Percentiles rank a stretch among this genome's conserved stretches.
phyloP scores from a whole-genome alignment of 192 early-diverging fungal species.

The Entomortierella beljakovae region DNA sequence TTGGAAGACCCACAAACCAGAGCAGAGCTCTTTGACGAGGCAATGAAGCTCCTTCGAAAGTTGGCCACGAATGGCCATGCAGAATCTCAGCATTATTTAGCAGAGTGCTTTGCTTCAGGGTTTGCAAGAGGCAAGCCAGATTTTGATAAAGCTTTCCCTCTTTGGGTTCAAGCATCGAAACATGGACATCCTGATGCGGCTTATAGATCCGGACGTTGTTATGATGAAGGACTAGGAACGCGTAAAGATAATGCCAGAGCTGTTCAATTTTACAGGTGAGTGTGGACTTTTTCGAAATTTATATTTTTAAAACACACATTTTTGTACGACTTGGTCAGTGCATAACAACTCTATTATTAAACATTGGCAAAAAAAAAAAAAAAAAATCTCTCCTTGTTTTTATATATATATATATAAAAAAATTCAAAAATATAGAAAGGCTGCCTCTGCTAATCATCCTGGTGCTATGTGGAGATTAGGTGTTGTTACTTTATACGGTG shows the following conservation, averaged over 20 bases:
- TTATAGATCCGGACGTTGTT: constrained; percentile 71
- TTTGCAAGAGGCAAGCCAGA: constrained; percentile 74
- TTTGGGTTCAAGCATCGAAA: constrained; percentile 77
- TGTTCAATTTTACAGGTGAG: constrained; percentile 82
- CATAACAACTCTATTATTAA: background rate
- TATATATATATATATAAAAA: background rate
- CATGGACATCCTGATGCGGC: constrained; percentile 74
- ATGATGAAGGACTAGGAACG: constrained; percentile 76
- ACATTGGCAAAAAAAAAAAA: background rate
- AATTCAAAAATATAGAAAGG: constrained; percentile 60
- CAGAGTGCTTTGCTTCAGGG: constrained; percentile 75
- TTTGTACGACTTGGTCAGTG: constrained; percentile 2
- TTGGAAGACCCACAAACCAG: constrained; percentile 60
- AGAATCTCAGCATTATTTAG: constrained; percentile 79
- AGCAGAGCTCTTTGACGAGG: constrained; percentile 74
- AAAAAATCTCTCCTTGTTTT: background rate
- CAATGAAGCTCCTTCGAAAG: constrained; percentile 70
- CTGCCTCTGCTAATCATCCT: constrained; percentile 74
- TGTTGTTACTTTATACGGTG: constrained; percentile 69
- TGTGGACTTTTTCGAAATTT: constrained; percentile 61
- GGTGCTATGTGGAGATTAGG: constrained; percentile 76
- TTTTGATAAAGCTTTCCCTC: constrained; percentile 75
- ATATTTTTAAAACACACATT: background rate
- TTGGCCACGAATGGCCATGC: constrained; percentile 67
- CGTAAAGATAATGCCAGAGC: constrained; percentile 71